Evolutionary conservation across 1,139 yeast species (phyloP), one percentile per base, ranked within the genome.

Genomic region (Sugiyamaella grinbergsii): DNA sequence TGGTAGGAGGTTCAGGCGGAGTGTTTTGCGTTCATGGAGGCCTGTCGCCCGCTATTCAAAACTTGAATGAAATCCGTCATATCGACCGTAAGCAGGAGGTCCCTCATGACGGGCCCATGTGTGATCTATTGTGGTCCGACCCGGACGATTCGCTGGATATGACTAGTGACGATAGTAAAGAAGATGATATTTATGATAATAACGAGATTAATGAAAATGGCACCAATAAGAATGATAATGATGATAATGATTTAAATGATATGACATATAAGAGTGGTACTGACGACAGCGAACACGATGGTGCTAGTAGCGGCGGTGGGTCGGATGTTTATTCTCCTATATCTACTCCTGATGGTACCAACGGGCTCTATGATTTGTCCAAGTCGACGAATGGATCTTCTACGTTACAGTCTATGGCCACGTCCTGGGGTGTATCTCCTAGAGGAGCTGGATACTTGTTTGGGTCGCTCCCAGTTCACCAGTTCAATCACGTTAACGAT

Each of bases 101-200:
- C 36, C 98, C 98, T 16, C 98, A 93, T 66, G 98, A 91, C 70
- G 98, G 98, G 32, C 96, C 97, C 36, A 91, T 93, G 96, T 93
- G 98, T 72, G 98, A 93, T 67, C 74, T 93, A 63, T 74, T 93
- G 51, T 93, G 98, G 98, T 85, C 95, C 2, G 98, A 93, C 64
- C 98, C 98, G 1, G 98, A 93, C 65, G 96, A 76, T 76, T 83
- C 65, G 10, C 51, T 66, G 31, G 67, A 64, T 36, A 54, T 44
- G 15, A 39, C 46, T 16, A 45, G 28, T 1, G 50, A 46, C 23
- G 54, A 32, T 1, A 49, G 44, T 32, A 54, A 49, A 11, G 41
- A 41, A n/a, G 46, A 29, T 2, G 52, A 51, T 39, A 48, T 42
- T 8, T 49, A 42, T 18, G 31, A 51, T 23, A 49, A 43, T 28